Evolutionary conservation across 306 rosid genomes (phyloP), one percentile per base, ranked within the genome.

Genomic region (Medicago arabica): DNA sequence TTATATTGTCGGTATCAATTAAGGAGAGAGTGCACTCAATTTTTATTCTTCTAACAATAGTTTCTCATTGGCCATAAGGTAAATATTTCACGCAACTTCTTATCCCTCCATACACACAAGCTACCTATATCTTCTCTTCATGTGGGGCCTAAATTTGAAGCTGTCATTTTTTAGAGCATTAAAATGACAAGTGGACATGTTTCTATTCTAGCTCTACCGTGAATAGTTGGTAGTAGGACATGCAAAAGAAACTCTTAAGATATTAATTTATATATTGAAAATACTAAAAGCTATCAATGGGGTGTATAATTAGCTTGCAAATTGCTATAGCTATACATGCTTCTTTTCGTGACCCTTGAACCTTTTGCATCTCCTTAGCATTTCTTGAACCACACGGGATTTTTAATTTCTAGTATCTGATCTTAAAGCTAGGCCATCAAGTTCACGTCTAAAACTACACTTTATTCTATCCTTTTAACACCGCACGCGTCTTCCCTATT

Each of bases 311-410:
- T 75, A 55, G 19, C 7, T 59, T 19, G 64, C 90, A 82, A 87
- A 80, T 87, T 75, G 86, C 81, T 7, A 71, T 41, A 51, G 51
- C 53, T 31, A 28, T 28, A 66, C 62, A 19, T 75, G 80, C 77
- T 36, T 71, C 78, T 78, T 83, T 84, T 75, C 41, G 83, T 72
- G 69, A 58, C 53, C 40, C 65, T 39, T 53, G 47, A 46, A 39
- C 21, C 16, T 64, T 69, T 23, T 10, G 46, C 15, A 69, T 78
- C 40, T 43, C 43, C 78, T 51, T 75, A 73, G 81, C 65, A 78
- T 84, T 84, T 74, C 92, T 86, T 88, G 91, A 86, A 77, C 70
- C 76, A 67, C 91, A 91, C 91, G 93, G 91, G 87, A 84, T 69
- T 75, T 75, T 66, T 1, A 39, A 17, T 85, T 72, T 53, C 76